A percentile compares a stretch with the other conserved stretches of the same genome.
These are phyloP conservation scores for Daedaleopsis nitida DNA, from an alignment of 768 basidiomycete genomes.

Conservation along the genomic window DNA sequence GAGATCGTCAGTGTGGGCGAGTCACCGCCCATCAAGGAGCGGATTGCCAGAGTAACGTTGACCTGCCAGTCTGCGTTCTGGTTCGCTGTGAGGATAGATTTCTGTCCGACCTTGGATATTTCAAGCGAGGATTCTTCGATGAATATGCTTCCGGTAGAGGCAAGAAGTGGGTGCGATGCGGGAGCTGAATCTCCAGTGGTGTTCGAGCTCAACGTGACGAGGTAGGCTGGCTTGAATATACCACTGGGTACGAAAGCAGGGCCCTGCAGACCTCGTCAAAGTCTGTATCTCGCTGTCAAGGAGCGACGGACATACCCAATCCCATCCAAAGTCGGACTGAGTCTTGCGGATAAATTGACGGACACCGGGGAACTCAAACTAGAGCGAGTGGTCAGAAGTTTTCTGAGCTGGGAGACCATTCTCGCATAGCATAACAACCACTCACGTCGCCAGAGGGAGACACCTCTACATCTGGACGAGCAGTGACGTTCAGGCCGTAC, in stretches of 20 bases:
- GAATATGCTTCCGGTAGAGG: conserved; percentile 35
- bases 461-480: conserved; percentile 48
- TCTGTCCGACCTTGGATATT: conserved; percentile 54
- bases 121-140: conserved; percentile 56
- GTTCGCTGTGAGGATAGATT: conserved; percentile 41
- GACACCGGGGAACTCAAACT: conserved; percentile 55
- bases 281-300: too few species aligned
- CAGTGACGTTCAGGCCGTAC: conserved; percentile 56
- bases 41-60: conserved; percentile 53
- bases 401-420: too few species aligned
- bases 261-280: conserved; percentile 34
- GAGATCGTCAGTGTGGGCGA: conserved; percentile 43
- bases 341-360: conserved; percentile 53
- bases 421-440: too few species aligned
- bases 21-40: conserved; percentile 40
- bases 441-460: conserved; percentile 40
- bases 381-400: neutral
- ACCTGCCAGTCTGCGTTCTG: conserved; percentile 56
- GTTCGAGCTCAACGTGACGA: conserved; percentile 42
- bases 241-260: conserved; percentile 60
- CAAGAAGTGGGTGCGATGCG: conserved; percentile 27
- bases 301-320: conserved; percentile 44
- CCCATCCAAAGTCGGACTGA: conserved; percentile 61
- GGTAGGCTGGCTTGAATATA: conserved; percentile 56
- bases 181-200: conserved; percentile 9